These are phyloP conservation scores for Aspergillus ostianus DNA, from an alignment of 495 filamentous ascomycete species.

Conservation along the genomic window DNA sequence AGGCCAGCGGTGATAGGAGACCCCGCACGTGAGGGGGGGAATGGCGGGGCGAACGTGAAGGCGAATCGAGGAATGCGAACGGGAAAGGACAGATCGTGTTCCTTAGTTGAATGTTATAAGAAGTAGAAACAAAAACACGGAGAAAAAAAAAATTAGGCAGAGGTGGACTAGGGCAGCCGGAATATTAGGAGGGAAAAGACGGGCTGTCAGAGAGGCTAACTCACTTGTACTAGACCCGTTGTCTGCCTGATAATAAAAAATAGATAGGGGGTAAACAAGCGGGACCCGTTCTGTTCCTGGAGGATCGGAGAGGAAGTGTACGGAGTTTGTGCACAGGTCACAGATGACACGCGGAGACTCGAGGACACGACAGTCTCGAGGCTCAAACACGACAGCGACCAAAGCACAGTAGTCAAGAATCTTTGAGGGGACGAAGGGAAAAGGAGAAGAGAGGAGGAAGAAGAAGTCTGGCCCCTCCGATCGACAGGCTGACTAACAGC, in stretches of 20 bases:
- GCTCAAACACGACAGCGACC: no score
- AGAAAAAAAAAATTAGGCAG: not conserved
- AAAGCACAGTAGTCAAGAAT: no score
- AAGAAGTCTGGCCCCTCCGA: not conserved
- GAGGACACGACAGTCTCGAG: no score
- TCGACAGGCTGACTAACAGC: not conserved
- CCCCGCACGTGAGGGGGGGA: conserved; percentile 23
- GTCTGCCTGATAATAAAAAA: not conserved
- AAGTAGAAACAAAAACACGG: not conserved
- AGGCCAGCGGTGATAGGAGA: conserved; percentile 16
- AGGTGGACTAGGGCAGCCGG: not conserved
- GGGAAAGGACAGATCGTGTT: conserved; percentile 4
- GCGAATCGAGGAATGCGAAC: not conserved
- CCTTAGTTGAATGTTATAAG: not conserved
- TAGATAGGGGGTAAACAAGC: not conserved
- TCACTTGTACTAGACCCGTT: not conserved
- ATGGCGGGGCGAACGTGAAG: conserved; percentile 17
- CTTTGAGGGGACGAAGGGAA: not conserved
- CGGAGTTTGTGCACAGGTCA: no score
- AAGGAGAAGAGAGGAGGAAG: not conserved
- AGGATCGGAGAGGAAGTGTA: no score
- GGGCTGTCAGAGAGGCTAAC: not conserved
- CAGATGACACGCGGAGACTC: no score
- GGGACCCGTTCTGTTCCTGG: not conserved
- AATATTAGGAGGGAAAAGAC: not conserved